A percentile compares a stretch with the other conserved stretches of the same genome.
Evolutionary conservation across 176 grass and related monocot species (phyloP).

Genomic region (Carex cristatella): DNA sequence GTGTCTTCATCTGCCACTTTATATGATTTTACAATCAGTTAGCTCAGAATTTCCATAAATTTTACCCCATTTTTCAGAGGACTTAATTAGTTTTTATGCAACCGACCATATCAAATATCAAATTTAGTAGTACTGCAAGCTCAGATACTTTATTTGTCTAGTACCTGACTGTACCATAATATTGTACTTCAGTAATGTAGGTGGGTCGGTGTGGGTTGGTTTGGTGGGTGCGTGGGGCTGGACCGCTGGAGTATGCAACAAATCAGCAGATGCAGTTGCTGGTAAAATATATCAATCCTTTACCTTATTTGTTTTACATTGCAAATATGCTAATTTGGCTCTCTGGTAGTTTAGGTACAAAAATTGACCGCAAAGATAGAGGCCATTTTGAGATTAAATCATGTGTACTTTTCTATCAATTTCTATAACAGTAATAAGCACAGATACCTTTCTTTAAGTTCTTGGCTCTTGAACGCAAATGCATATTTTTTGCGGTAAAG

Average conservation of each 20-base stretch:
- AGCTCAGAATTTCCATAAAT: not conserved
- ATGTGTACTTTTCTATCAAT: not conserved
- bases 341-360: not conserved
- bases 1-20: constrained; percentile 49
- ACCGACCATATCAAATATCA: not conserved
- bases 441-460: constrained; percentile 63
- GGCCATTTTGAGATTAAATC: not conserved
- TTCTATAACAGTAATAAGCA: not conserved
- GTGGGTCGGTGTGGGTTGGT: not conserved
- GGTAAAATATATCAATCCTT: not conserved
- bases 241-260: not conserved
- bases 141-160: not conserved
- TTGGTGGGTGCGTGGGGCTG: not conserved
- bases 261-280: not conserved
- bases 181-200: not conserved
- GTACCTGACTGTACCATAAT: not conserved
- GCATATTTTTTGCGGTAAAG: constrained; percentile 52
- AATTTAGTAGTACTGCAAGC: not conserved
- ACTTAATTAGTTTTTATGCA: not conserved
- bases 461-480: constrained; percentile 43
- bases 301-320: not conserved
- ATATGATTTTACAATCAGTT: not conserved
- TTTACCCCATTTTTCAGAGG: not conserved
- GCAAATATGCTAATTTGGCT: not conserved
- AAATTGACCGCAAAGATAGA: not conserved